These are phyloP conservation scores for Neoascochyta sp. DNA, from an alignment of 2,329 filamentous ascomycete genomes.

Conservation along the genomic window DNA sequence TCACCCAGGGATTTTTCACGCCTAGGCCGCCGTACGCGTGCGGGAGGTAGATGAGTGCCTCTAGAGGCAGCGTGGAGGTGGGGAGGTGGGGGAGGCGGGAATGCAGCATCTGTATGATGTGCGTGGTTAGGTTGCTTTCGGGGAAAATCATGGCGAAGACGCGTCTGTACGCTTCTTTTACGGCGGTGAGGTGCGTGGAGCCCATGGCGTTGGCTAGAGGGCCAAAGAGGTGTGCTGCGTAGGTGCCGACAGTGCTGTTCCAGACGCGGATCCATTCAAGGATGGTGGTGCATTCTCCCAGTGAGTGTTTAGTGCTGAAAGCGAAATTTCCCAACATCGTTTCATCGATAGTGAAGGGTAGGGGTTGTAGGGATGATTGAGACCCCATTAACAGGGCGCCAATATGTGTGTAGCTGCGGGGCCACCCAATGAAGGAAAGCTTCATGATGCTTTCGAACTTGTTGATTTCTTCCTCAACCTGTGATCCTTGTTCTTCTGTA, in stretches of 20 bases:
- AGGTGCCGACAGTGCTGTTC: constrained; percentile 25
- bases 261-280: constrained; percentile 28
- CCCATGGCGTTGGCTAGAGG: constrained; percentile 25
- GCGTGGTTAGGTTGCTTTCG: constrained; percentile 14
- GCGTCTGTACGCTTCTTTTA: constrained; percentile 20
- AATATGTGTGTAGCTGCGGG: too few relatives aligned
- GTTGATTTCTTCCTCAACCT: constrained; percentile 4
- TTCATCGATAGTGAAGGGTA: constrained; percentile 9
- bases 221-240: constrained; percentile 26
- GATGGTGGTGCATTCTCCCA: constrained; percentile 16
- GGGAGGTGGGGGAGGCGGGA: constrained; percentile 3
- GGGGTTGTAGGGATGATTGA: constrained; percentile 1
- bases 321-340: constrained; percentile 16
- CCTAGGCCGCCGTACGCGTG: constrained; percentile 27
- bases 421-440: constrained; percentile 16
- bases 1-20: constrained; percentile 26
- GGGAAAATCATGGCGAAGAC: constrained; percentile 24
- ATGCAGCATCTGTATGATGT: constrained; percentile 16
- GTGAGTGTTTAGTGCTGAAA: constrained; percentile 16
- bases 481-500: constrained; percentile 9
- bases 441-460: constrained; percentile 18
- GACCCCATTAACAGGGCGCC: too few relatives aligned
- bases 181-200: constrained; percentile 18
- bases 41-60: constrained; percentile 28
- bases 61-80: constrained; percentile 9